Base-by-base conservation (phyloP, 768 basidiomycete genomes). In the Auriscalpium orientale region DNA sequence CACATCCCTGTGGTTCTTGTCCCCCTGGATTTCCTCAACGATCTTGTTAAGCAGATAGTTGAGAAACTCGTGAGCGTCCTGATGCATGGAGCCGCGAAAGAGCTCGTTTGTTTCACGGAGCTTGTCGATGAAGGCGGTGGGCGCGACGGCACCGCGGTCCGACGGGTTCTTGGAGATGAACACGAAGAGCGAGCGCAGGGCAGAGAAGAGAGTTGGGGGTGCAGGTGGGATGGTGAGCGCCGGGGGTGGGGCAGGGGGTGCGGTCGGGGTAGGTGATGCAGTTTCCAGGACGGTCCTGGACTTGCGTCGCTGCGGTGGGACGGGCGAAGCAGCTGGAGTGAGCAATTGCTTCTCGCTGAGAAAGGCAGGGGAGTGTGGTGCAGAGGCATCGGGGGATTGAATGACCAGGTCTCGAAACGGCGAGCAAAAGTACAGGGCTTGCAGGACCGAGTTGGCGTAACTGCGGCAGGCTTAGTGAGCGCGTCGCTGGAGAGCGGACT, bases 401-500 rank as follows among this genome's bases (percentile, higher is more conserved):
- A 88, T 72, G 62, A 98, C 78, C 56, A 97, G 89, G 50, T 95
- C 88, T 51, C 95, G 82, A 68, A 99, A 98, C 1, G 95, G 95
- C 21, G 81, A 74, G 68, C 94, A 98, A 70, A 95, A 95, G 74
- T 98, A 99, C 54, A 98, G 81, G 0, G 97, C 87, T 70, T 99
- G 95, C 15, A 99, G 79, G 21, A 99, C 93, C n/a, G 95, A 97
- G 72, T 98, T 99, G 74, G 89, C 94, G 71, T 99, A 99, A 74
- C 94, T 94, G 68, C 16, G 49, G 11, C 20, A 12, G 20, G 15
- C 37, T 21, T 16, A 34, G 46, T 38, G 38, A 15, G 4, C n/a
- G 38, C 44, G 28, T 28, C 22, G 38, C 22, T 11, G 46, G 28
- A 15, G 35, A 34, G 7, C n/a, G 12, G 48, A 35, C 20, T 16